Conservation (phyloP, 108 stramenopile species). For the Nannochloropsis gaditana region DNA sequence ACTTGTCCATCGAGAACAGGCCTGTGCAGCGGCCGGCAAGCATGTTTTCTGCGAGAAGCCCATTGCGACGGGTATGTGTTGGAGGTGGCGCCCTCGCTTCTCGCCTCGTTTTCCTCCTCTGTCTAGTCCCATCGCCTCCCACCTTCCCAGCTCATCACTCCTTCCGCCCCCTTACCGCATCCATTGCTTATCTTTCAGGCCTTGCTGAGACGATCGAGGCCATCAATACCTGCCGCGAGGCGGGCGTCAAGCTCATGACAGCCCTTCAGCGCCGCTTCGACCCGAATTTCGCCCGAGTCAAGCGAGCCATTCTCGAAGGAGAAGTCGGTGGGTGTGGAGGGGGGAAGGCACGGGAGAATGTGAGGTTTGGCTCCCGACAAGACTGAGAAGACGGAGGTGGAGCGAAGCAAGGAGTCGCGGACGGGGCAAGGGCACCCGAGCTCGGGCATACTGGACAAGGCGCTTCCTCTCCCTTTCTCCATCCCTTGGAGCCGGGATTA, state of each 20-base stretch:
- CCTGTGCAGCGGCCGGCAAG: slow-evolving; percentile 79
- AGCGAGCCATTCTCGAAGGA: slow-evolving; percentile 64
- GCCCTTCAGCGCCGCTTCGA: slow-evolving; percentile 89
- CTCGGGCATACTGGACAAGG: slow-evolving; percentile 21
- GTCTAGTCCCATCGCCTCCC: no score
- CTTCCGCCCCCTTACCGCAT: no score
- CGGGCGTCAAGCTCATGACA: slow-evolving; percentile 85
- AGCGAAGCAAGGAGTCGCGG: no score
- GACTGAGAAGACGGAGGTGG: no score
- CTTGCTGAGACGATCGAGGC: slow-evolving; percentile 87
- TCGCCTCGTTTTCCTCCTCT: background rate
- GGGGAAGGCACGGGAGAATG: no score
- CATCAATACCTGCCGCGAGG: slow-evolving; percentile 81
- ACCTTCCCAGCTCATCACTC: no score
- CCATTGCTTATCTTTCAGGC: slow-evolving; percentile 39
- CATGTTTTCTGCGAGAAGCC: slow-evolving; percentile 95
- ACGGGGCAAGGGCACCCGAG: background rate
- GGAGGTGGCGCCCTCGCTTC: background rate
- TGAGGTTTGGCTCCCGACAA: no score
- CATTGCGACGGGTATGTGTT: slow-evolving; percentile 50
- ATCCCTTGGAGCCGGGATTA: background rate
- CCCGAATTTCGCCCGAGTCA: slow-evolving; percentile 83
- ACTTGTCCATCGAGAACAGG: background rate
- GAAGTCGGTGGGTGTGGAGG: slow-evolving; percentile 54
- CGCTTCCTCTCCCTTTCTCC: background rate